These are phyloP conservation scores for Pseudonitzschia multiseries DNA, from an alignment of 108 stramenopile genomes.

Conservation along the genomic window DNA sequence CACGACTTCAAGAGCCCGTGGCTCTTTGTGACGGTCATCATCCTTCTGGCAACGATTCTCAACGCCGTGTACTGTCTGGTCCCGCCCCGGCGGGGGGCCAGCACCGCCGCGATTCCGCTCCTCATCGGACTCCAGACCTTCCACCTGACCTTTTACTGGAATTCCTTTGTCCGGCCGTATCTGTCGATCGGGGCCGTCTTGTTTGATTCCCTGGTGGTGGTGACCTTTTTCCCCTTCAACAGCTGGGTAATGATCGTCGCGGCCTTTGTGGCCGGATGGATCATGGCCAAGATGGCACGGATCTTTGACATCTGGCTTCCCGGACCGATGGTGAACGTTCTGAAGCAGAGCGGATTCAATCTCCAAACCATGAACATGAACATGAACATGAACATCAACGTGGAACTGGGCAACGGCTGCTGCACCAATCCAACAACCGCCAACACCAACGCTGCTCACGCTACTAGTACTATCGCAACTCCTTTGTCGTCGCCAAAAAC, in stretches of 20 bases:
- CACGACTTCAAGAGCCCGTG: conserved; percentile 6
- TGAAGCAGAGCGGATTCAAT: conserved; percentile 1
- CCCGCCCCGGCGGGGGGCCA: conserved; percentile 6
- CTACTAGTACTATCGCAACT: no score
- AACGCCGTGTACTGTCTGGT: conserved; percentile 13
- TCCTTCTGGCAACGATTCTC: conserved; percentile 13
- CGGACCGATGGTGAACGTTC: conserved; percentile 1
- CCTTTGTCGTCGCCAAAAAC: no score
- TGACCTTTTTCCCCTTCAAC: conserved; percentile 29
- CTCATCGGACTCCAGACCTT: conserved; percentile 13
- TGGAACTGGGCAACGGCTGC: background rate
- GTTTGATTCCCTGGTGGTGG: conserved; percentile 15
- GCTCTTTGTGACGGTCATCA: conserved; percentile 8
- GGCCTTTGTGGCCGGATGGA: conserved; percentile 8
- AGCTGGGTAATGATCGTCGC: conserved; percentile 34
- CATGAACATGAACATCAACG: background rate
- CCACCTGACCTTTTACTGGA: conserved; percentile 11
- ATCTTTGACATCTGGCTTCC: conserved; percentile 14
- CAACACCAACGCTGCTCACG: no score
- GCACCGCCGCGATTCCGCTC: conserved; percentile 9
- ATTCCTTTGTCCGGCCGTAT: conserved; percentile 4
- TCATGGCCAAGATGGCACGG: conserved; percentile 10
- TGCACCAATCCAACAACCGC: no score
- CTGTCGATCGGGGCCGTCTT: conserved; percentile 3
- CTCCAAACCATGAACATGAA: no score